These are phyloP conservation scores for Cytospora piceicola DNA, from an alignment of 2,329 filamentous ascomycete species.

Conservation along the genomic window DNA sequence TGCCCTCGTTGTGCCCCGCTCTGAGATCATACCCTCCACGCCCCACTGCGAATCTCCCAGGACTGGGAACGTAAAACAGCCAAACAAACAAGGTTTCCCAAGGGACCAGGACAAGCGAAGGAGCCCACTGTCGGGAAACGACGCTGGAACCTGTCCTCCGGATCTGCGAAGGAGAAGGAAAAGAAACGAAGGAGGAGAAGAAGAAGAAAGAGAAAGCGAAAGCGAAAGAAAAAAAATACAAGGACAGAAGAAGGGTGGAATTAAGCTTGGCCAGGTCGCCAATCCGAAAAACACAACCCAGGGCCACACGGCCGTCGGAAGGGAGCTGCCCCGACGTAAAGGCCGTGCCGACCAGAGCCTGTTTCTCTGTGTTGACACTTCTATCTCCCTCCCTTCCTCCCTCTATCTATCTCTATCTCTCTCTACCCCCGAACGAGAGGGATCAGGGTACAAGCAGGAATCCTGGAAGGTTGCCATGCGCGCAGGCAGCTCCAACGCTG, in stretches of 20 bases:
- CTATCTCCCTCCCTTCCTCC: too few species aligned
- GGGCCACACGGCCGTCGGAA: slow-evolving; percentile 14
- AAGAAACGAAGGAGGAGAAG: background rate
- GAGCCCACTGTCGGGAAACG: slow-evolving; percentile 1
- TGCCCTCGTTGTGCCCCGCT: slow-evolving; percentile 24
- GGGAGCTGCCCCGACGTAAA: slow-evolving; percentile 26
- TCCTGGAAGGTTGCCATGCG: slow-evolving; percentile 41
- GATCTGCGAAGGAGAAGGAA: background rate
- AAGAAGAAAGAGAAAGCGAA: background rate
- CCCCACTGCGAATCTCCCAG: slow-evolving; percentile 20
- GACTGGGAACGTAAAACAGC: slow-evolving; percentile 1
- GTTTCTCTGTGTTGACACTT: background rate
- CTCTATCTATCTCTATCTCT: background rate
- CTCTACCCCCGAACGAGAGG: slow-evolving; percentile 14
- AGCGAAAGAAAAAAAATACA: too few species aligned
- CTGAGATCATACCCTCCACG: slow-evolving; percentile 26
- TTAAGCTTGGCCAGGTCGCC: slow-evolving; percentile 6
- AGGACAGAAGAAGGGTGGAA: background rate
- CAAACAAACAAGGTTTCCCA: background rate
- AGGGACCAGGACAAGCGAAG: background rate
- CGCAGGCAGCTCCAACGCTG: slow-evolving; percentile 37
- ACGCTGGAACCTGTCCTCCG: background rate
- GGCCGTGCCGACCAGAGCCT: slow-evolving; percentile 10
- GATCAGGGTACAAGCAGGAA: slow-evolving; percentile 19
- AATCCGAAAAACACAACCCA: slow-evolving; percentile 12